Evolutionary conservation across 75 land plant genomes (phyloP).

Genomic region (Isoetes taiwanensis): DNA sequence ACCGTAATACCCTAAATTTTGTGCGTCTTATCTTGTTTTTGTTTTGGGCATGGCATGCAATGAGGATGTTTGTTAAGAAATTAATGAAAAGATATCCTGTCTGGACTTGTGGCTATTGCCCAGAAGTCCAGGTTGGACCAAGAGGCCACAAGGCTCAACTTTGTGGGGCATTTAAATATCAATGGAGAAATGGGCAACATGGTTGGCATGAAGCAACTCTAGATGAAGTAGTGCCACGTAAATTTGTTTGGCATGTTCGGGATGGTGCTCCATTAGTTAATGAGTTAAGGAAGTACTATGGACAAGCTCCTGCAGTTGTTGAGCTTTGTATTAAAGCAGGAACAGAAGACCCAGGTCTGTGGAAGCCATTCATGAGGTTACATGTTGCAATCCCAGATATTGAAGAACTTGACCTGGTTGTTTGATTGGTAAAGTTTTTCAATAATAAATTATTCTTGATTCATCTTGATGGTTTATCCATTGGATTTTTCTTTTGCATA

Average conservation of each 20-base stretch:
- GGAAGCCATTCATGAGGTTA: conserved; percentile 62
- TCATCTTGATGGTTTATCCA: too few species aligned
- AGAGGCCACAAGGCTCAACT: conserved; percentile 63
- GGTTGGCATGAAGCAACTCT: conserved; percentile 80
- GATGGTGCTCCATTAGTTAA: conserved; percentile 24
- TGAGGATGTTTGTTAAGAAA: conserved; percentile 37
- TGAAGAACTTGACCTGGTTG: conserved; percentile 40
- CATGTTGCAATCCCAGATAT: conserved; percentile 34
- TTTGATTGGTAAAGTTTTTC: too few species aligned
- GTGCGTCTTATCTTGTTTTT: too few species aligned
- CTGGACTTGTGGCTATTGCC: conserved; percentile 75
- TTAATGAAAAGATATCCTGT: conserved; percentile 53
- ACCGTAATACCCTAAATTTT: too few species aligned
- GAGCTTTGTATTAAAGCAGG: conserved; percentile 78
- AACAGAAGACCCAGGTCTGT: conserved; percentile 38
- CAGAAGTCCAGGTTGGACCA: conserved; percentile 74
- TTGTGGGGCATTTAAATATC: conserved; percentile 58
- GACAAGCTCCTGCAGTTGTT: conserved; percentile 70
- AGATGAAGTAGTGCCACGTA: conserved; percentile 57
- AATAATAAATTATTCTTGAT: too few species aligned
- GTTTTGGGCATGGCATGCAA: conserved; percentile 53
- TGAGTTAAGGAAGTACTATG: conserved; percentile 44
- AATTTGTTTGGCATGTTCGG: conserved; percentile 64
- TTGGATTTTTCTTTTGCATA: too few species aligned
- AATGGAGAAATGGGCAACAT: conserved; percentile 70